Conservation (phyloP, 2,329 filamentous ascomycete species). For the Alternaria brassicae region DNA sequence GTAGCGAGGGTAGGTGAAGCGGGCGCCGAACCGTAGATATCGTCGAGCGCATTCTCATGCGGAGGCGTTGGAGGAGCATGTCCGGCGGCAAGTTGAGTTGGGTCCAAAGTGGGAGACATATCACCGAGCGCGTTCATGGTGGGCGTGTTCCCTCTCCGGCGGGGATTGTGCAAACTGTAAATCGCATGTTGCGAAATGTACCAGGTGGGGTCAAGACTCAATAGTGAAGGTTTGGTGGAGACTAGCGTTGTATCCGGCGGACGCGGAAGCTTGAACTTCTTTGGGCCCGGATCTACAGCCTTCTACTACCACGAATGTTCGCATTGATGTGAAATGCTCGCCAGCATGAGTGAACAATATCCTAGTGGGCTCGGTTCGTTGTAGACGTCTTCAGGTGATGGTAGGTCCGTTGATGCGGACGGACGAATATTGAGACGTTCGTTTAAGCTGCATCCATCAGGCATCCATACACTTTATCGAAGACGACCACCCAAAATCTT, state of each 20-base stretch:
- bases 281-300: constrained; percentile 5
- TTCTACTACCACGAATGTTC: not conserved
- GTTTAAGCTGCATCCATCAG: not conserved
- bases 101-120: constrained; percentile 35
- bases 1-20: constrained; percentile 43
- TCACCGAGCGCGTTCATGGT: constrained; percentile 31
- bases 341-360: not conserved
- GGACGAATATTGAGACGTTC: not conserved
- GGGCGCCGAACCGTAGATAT: constrained; percentile 57
- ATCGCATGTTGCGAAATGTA: constrained; percentile 16
- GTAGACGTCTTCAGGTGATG: not conserved
- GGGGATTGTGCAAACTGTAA: not conserved
- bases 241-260: constrained; percentile 24
- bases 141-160: not conserved
- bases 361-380: not conserved
- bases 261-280: constrained; percentile 27
- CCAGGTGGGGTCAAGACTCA: constrained; percentile 21
- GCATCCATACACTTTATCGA: not conserved
- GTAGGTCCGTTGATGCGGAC: not conserved
- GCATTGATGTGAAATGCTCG: not conserved
- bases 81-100: constrained; percentile 38
- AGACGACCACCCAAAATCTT: not conserved
- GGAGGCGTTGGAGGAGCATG: constrained; percentile 45
- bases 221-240: constrained; percentile 17
- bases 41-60: constrained; percentile 50